Conservation (phyloP, 2,329 filamentous ascomycete species). For the Fusarium devonianum region DNA sequence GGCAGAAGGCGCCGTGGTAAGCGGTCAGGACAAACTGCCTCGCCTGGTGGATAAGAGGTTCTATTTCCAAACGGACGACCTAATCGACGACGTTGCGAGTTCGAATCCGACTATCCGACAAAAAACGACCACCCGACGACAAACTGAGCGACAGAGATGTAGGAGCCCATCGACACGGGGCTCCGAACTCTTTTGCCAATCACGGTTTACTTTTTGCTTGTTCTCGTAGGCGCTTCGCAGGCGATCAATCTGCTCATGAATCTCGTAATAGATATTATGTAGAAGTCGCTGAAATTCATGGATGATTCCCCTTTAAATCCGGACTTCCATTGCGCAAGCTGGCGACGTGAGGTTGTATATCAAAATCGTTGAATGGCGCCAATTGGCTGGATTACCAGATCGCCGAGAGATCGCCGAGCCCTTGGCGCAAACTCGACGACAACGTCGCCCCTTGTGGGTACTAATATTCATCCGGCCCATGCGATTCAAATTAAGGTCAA, state of each 20-base stretch:
- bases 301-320: background rate
- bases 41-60: constrained; percentile 21
- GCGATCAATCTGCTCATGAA: too few species aligned
- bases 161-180: constrained; percentile 30
- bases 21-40: constrained; percentile 42
- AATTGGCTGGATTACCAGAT: constrained; percentile 21
- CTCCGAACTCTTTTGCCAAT: constrained; percentile 43
- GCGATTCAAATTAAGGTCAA: background rate
- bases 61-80: background rate
- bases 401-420: constrained; percentile 33
- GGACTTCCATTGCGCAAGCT: too few species aligned
- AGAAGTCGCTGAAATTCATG: too few species aligned
- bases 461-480: too few species aligned
- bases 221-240: background rate
- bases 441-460: constrained; percentile 20
- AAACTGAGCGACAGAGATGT: constrained; percentile 36
- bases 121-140: background rate
- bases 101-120: constrained; percentile 12
- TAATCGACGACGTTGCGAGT: constrained; percentile 15
- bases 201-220: constrained; percentile 2
- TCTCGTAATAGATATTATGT: too few species aligned
- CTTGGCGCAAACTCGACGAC: constrained; percentile 34
- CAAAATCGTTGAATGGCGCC: background rate
- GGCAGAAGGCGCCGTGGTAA: constrained; percentile 39
- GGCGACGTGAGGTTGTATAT: constrained; percentile 13